Base-by-base conservation (phyloP, 2,329 filamentous ascomycete species). In the Bipolaris oryzae region DNA sequence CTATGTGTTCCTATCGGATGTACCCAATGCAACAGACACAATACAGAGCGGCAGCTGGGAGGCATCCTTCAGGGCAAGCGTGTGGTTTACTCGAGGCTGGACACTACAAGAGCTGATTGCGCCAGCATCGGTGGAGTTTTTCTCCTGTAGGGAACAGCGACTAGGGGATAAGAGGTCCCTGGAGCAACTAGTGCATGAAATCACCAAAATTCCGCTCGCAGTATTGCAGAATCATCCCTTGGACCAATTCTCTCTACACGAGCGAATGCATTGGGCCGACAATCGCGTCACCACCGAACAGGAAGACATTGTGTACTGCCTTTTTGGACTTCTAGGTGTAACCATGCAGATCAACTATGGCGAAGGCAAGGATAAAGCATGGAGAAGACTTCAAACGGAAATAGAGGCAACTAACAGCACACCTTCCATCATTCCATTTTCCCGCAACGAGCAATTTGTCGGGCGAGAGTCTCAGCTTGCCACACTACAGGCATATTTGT, bases 311-410 rank as follows among this genome's bases (percentile, higher is more conserved):
- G 65, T 60, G 5, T 67, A 67, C 45, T 58, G 54, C 16, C 41
- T 67, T 7, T 45, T 64, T 37, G 66, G 66, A 5, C 33, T 68
- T 6, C 68, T 70, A 23, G 61, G 35, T 20, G 55, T 67, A 7
- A 38, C 56, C 11, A 65, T 65, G 60, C 51, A 56, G 2, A 45
- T 61, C 33, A n/a, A 61, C 15, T 61, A 63, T 45, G 60, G 57
- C 9, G 62, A 63, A 10, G 57, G 28, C 3, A 37, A 37, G 35
- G 35, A 37, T 1, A n/a, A n/a, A 16, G 35, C 35, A n/a, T 34
- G 31, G 31, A 34, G 31, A 34, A 34, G 31, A 34, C 31, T 34
- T 15, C 31, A 34, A 34, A 34, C 31, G 3, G 31, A 34, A 15
- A 11, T 34, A 4, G 31, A 34, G 15, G 31, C 31, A 34, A 15